phyloP scores from a whole-genome alignment of 192 early-diverging fungal species.

The Backusella morwellensis region DNA sequence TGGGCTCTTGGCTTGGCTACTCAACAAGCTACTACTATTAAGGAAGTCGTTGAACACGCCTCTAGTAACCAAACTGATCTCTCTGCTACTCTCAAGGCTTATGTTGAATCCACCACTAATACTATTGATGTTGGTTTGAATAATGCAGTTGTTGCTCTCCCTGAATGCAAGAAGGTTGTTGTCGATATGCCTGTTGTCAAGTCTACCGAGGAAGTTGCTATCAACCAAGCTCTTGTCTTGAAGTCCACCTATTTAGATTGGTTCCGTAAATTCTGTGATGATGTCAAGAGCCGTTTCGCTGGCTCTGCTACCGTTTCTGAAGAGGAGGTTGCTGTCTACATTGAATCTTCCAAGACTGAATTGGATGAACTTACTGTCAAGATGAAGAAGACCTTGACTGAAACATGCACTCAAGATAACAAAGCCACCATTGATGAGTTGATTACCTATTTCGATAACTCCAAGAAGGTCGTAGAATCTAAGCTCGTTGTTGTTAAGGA shows the following conservation, averaged over 20 bases:
- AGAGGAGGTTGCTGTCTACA: not conserved
- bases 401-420: not conserved
- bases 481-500: not conserved
- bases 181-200: not conserved
- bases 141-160: not conserved
- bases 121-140: not conserved
- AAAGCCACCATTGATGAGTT: slow-evolving; percentile 9
- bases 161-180: not conserved
- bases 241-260: not conserved
- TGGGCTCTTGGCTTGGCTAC: not conserved
- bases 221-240: not conserved
- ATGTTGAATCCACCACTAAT: not conserved
- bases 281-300: not conserved
- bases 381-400: not conserved
- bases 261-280: not conserved
- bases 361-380: not conserved
- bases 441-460: not conserved
- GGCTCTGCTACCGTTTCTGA: not conserved
- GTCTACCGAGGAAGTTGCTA: not conserved
- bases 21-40: not conserved
- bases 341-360: not conserved
- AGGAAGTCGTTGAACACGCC: not conserved
- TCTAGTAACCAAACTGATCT: not conserved
- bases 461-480: not conserved
- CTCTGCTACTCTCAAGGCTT: not conserved